These are phyloP conservation scores for Spizellomyces punctatus DNA, from an alignment of 192 early-diverging fungal genomes.

Conservation along the genomic window DNA sequence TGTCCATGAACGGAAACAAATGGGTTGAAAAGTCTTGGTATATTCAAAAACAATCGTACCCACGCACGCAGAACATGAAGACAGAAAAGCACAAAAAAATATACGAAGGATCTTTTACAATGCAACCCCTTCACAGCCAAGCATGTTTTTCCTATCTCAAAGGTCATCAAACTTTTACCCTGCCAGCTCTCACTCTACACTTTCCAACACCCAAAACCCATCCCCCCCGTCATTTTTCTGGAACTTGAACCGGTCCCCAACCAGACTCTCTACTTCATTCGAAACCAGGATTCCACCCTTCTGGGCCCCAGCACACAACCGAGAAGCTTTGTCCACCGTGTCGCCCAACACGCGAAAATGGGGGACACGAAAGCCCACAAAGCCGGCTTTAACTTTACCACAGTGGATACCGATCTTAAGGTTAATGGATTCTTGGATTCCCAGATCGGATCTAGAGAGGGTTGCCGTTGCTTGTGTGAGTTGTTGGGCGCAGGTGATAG, in stretches of 20 bases:
- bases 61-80: too few species aligned
- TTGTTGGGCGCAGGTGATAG: slow-evolving; percentile 33
- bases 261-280: slow-evolving; percentile 2
- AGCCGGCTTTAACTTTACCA: slow-evolving; percentile 41
- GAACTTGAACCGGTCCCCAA: neutral
- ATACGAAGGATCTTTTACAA: too few species aligned
- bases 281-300: slow-evolving; percentile 13
- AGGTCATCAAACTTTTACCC: too few species aligned
- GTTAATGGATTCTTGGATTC: slow-evolving; percentile 10
- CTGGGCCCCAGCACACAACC: slow-evolving; percentile 30
- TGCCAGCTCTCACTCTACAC: too few species aligned
- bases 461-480: slow-evolving; percentile 8
- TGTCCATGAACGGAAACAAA: too few species aligned
- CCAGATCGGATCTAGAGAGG: slow-evolving; percentile 6
- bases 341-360: slow-evolving; percentile 41
- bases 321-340: slow-evolving; percentile 31
- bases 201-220: too few species aligned
- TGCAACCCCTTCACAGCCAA: too few species aligned
- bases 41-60: too few species aligned
- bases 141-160: too few species aligned
- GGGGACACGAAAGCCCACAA: slow-evolving; percentile 41
- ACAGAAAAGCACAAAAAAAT: too few species aligned
- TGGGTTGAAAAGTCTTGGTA: too few species aligned
- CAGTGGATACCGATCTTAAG: slow-evolving; percentile 38
- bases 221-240: neutral